Conservation (phyloP, 1,284 basidiomycete genomes). For the Anthracocystis panici-leucophaei region DNA sequence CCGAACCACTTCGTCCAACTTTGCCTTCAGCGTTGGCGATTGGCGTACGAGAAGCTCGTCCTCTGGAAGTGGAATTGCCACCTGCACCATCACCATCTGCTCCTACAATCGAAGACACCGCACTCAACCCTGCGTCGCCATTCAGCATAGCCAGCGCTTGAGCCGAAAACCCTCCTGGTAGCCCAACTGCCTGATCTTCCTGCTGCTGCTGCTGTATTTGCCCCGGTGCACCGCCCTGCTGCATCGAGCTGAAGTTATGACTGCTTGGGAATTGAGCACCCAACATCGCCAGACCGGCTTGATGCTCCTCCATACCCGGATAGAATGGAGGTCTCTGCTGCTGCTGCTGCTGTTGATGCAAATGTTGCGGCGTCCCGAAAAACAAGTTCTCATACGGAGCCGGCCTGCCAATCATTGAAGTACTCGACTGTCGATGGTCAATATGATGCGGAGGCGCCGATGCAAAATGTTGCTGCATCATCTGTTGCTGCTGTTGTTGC, state of each 20-base stretch:
- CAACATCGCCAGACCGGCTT: constrained; percentile 36
- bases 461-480: constrained; percentile 12
- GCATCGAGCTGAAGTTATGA: constrained; percentile 48
- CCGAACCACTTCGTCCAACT: not conserved
- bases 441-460: constrained; percentile 5
- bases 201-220: constrained; percentile 18
- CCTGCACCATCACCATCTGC: constrained; percentile 10
- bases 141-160: constrained; percentile 42
- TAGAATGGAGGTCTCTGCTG: constrained; percentile 28
- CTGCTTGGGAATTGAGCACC: constrained; percentile 55
- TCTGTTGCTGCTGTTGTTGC: constrained; percentile 32
- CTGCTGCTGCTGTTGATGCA: constrained; percentile 14
- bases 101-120: constrained; percentile 13
- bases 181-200: not conserved
- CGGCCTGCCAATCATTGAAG: constrained; percentile 18
- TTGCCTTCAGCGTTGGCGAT: constrained; percentile 11
- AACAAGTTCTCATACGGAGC: constrained; percentile 35
- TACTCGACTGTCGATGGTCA: constrained; percentile 21
- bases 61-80: constrained; percentile 23
- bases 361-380: constrained; percentile 19
- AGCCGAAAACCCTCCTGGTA: constrained; percentile 23
- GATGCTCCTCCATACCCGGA: constrained; percentile 20
- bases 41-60: constrained; percentile 20
- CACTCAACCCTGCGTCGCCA: constrained; percentile 36
- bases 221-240: constrained; percentile 7